Conservation (phyloP, 2,329 filamentous ascomycete genomes). For the Alternaria sp. region DNA sequence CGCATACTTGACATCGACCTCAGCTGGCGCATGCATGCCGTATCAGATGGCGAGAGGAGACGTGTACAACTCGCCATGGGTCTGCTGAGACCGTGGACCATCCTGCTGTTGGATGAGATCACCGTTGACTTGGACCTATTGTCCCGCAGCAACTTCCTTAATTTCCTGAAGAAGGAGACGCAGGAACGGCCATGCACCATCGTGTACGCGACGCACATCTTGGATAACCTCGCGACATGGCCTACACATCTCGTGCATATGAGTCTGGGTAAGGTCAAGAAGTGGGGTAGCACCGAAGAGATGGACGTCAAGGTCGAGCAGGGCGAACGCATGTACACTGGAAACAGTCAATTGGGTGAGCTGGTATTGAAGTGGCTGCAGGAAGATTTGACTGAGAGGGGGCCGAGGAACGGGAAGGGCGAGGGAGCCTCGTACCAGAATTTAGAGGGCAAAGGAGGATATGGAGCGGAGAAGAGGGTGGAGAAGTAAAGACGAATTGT, state of each 20-base stretch:
- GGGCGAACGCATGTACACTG: slow-evolving; percentile 54
- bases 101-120: slow-evolving; percentile 92
- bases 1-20: slow-evolving; percentile 90
- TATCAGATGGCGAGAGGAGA: slow-evolving; percentile 89
- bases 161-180: slow-evolving; percentile 87
- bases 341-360: slow-evolving; percentile 86
- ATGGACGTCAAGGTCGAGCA: slow-evolving; percentile 60
- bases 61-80: slow-evolving; percentile 97
- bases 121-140: slow-evolving; percentile 95
- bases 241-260: slow-evolving; percentile 96
- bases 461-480: slow-evolving; percentile 64
- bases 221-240: slow-evolving; percentile 95
- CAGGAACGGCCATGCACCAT: slow-evolving; percentile 84
- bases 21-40: slow-evolving; percentile 93
- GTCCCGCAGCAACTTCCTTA: slow-evolving; percentile 82
- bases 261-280: slow-evolving; percentile 86
- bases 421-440: slow-evolving; percentile 72
- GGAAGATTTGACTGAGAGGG: slow-evolving; percentile 79
- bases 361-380: slow-evolving; percentile 88
- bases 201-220: slow-evolving; percentile 96
- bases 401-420: slow-evolving; percentile 71
- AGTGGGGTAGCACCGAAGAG: slow-evolving; percentile 79
- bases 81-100: slow-evolving; percentile 86
- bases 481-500: slow-evolving; percentile 14
- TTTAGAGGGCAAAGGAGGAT: slow-evolving; percentile 68